Conservation (phyloP, 1,139 yeast species). For the Lodderomyces oxycetoniae region DNA sequence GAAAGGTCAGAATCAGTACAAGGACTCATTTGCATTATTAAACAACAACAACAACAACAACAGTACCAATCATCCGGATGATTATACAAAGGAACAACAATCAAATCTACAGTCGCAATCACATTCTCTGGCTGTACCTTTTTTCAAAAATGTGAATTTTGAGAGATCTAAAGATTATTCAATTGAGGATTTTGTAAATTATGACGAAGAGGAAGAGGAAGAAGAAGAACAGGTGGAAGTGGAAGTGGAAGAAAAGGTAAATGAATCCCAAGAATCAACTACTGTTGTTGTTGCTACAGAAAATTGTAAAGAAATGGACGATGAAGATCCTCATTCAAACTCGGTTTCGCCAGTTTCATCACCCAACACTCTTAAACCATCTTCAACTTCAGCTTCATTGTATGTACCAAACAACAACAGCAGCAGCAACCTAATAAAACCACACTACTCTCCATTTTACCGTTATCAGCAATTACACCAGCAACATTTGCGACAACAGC, state of each 20-base stretch:
- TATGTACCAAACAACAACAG: conserved; percentile 23
- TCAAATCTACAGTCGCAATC: conserved; percentile 2
- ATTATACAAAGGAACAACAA: not conserved
- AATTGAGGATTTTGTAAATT: conserved; percentile 38
- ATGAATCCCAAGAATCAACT: conserved; percentile 1
- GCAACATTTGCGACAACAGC: conserved; percentile 2
- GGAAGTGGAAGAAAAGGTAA: not conserved
- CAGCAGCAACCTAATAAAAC: conserved; percentile 7
- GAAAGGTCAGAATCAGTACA: conserved; percentile 12
- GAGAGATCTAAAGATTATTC: conserved; percentile 30
- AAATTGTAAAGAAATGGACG: conserved; percentile 4
- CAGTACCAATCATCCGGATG: not conserved
- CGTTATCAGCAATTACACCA: conserved; percentile 1
- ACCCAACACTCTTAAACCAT: conserved; percentile 7
- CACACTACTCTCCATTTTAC: conserved; percentile 23
- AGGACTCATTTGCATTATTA: conserved; percentile 31
- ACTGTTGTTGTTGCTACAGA: not conserved
- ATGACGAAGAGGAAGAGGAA: conserved; percentile 24
- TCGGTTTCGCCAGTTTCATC: conserved; percentile 16
- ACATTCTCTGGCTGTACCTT: conserved; percentile 22
- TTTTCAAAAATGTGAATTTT: conserved; percentile 39
- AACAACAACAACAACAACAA: conserved; percentile 13
- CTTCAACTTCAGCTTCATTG: conserved; percentile 5
- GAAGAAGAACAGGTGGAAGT: conserved; percentile 5
- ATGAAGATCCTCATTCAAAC: conserved; percentile 10